Evolutionary conservation across 768 basidiomycete genomes (phyloP).

Genomic region (Russula sp.): DNA sequence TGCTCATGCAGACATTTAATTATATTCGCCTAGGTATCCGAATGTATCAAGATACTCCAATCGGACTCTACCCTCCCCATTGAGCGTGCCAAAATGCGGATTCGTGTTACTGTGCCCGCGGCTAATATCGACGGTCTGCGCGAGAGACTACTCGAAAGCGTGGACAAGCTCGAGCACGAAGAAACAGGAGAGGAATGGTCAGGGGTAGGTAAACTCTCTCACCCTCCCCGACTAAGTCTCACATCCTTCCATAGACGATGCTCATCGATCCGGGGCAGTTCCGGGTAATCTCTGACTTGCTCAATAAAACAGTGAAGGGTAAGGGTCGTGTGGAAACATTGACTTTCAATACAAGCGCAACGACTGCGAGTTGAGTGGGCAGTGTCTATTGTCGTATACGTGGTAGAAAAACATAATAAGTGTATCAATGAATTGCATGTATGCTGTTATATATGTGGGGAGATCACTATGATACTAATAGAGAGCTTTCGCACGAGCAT

Average conservation of each 20-base stretch:
- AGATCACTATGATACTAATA: constrained; percentile 17
- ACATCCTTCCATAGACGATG: constrained; percentile 53
- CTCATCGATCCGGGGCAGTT: constrained; percentile 93
- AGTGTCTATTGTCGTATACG: constrained; percentile 7
- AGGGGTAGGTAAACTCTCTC: constrained; percentile 49
- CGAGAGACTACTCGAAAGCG: constrained; percentile 62
- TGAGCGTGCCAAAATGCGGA: constrained; percentile 88
- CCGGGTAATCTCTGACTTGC: constrained; percentile 79
- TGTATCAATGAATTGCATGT: background rate
- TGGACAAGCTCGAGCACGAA: constrained; percentile 81
- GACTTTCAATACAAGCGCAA: constrained; percentile 53
- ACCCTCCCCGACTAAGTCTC: background rate
- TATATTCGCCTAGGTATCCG: constrained; percentile 58
- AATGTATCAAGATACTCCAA: constrained; percentile 81
- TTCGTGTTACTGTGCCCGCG: constrained; percentile 70
- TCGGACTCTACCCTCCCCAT: constrained; percentile 83
- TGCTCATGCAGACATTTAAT: background rate
- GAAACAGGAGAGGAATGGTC: constrained; percentile 81
- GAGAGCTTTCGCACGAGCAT: constrained; percentile 8
- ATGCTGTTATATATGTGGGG: constrained; percentile 17
- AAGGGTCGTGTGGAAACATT: constrained; percentile 82
- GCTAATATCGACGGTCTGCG: constrained; percentile 60
- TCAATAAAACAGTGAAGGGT: constrained; percentile 90
- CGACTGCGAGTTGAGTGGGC: constrained; percentile 23
- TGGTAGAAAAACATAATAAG: constrained; percentile 4